Base-by-base conservation (phyloP, 164 flowering plant species). In the Aristolochia fimbriata region DNA sequence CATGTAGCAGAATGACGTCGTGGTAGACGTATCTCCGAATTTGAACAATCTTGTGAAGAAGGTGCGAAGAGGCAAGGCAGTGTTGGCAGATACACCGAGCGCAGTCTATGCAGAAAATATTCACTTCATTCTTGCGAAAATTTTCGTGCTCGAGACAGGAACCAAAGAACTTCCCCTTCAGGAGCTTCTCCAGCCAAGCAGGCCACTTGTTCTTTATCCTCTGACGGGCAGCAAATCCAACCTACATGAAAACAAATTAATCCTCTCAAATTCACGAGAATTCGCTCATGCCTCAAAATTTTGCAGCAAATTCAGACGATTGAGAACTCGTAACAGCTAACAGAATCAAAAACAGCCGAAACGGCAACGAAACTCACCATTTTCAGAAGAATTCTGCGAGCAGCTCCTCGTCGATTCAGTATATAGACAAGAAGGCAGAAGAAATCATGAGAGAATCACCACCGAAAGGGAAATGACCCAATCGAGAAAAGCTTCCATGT, bases 11-110 rank as follows among this genome's bases (percentile, higher is more conserved):
- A 53, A 88, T 75, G 7, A 86, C 92, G 52, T 88, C 82, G 5
- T 76, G 79, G 55, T 88, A 86, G 8, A 88, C 85, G 64, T 88
- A 88, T 68, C 78, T 81, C 64, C 92, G 76, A 62, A 88, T 78
- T 73, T 86, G 85, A 31, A 86, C 77, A 8, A 65, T 67, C 55
- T 84, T 87, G 37, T 59, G 68, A 48, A 51, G 22, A 41, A 78
- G 80, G 25, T 58, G 43, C 0, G 76, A 50, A n/a, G 75, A 65
- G 15, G 68, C 37, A 2, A 71, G 14, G 53, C 96, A 87, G 56
- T 85, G 87, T 56, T 73, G 77, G 47, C 96, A 86, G 25, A 75
- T 61, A 19, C 76, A 73, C 3, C 51, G 30, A 43, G 59, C 69
- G 45, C 96, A 88, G 52, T 84, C 83, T 19, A 84, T 75, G 62